These are phyloP conservation scores for Discostella pseudostelligera DNA, from an alignment of 108 stramenopile species.

Conservation along the genomic window DNA sequence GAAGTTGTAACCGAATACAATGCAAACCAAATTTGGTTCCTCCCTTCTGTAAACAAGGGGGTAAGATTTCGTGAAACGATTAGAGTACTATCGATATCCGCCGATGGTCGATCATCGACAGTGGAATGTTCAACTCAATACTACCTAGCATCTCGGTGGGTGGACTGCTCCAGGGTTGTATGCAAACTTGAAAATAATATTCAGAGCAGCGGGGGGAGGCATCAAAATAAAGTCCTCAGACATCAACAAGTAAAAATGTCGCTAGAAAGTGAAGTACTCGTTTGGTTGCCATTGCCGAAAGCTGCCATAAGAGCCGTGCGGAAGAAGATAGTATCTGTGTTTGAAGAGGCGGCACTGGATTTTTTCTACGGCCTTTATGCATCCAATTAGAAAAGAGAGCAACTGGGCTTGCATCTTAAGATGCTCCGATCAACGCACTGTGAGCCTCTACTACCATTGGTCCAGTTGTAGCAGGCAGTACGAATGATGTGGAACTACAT, in stretches of 20 bases:
- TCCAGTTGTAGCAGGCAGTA: too few relatives aligned
- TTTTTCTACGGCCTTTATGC: slow-evolving; percentile 17
- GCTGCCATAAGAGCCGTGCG: slow-evolving; percentile 20
- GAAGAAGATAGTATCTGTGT: slow-evolving; percentile 30
- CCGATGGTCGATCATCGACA: slow-evolving; percentile 20
- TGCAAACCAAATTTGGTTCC: slow-evolving; percentile 28
- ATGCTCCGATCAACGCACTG: too few relatives aligned
- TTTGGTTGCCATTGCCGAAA: slow-evolving; percentile 39
- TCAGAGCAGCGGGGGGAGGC: not conserved
- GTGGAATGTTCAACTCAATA: slow-evolving; percentile 39
- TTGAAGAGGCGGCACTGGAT: slow-evolving; percentile 20
- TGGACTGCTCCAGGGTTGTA: slow-evolving; percentile 28
- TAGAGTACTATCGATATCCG: slow-evolving; percentile 18
- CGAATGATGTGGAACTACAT: too few relatives aligned
- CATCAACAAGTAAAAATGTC: slow-evolving; percentile 25
- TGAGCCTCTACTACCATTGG: too few relatives aligned
- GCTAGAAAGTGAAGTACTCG: slow-evolving; percentile 33
- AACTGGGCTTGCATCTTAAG: too few relatives aligned
- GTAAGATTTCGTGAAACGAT: slow-evolving; percentile 36
- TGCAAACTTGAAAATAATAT: slow-evolving; percentile 19
- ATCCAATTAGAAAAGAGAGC: not conserved
- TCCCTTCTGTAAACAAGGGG: slow-evolving; percentile 9
- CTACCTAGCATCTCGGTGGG: slow-evolving; percentile 26
- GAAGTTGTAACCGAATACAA: slow-evolving; percentile 36
- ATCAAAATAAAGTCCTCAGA: not conserved